Evolutionary conservation across 768 basidiomycete species (phyloP).

Genomic region (Nidularia pulvinata): DNA sequence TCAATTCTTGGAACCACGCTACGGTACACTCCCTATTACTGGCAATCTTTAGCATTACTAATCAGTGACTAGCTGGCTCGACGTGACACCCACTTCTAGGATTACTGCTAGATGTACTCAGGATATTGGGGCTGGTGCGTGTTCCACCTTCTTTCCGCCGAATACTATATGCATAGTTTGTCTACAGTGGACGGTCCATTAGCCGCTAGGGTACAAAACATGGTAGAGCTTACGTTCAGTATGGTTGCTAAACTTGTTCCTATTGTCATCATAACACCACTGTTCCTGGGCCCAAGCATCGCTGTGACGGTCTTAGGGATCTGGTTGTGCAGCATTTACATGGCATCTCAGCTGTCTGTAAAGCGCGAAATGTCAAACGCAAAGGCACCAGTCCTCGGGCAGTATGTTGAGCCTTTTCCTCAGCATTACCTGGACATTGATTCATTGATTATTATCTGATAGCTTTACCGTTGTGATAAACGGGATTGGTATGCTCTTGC

Average conservation of each 20-base stretch:
- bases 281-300: slow-evolving; percentile 29
- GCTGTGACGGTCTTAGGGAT: slow-evolving; percentile 12
- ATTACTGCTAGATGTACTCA: neutral
- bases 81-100: neutral
- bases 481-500: neutral
- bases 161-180: no score
- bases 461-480: no score
- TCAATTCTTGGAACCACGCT: neutral
- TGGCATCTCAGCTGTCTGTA: slow-evolving; percentile 39
- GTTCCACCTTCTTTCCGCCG: no score
- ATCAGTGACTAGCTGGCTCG: neutral
- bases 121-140: neutral
- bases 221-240: slow-evolving; percentile 24
- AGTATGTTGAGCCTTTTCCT: slow-evolving; percentile 29
- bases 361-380: slow-evolving; percentile 44
- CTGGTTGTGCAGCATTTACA: slow-evolving; percentile 32
- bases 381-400: slow-evolving; percentile 38
- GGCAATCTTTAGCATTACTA: neutral
- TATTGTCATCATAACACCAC: slow-evolving; percentile 38
- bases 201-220: slow-evolving; percentile 19
- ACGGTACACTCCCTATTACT: neutral
- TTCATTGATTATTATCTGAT: neutral
- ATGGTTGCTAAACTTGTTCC: slow-evolving; percentile 40
- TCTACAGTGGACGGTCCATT: slow-evolving; percentile 44
- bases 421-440: no score